Evolutionary conservation across 371 early-diverging fungal species (phyloP).

Genomic region (Furculomyces boomerangus): DNA sequence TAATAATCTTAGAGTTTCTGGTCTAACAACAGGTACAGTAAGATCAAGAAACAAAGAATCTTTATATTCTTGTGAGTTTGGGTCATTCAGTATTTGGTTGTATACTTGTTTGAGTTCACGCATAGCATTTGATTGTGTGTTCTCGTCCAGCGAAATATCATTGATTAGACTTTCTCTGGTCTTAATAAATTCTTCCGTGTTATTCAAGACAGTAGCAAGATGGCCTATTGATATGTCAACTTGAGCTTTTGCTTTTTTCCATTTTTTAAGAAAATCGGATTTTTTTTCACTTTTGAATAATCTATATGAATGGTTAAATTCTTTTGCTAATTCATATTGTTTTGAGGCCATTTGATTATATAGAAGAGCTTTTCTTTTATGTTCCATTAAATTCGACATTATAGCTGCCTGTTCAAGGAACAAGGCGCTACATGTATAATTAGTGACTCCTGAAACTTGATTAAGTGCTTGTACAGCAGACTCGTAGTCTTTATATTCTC

Average conservation of each 20-base stretch:
- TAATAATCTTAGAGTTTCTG: constrained; percentile 7
- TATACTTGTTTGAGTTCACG: constrained; percentile 21
- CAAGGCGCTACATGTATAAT: background rate
- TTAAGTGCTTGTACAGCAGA: constrained; percentile 42
- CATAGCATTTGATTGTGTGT: constrained; percentile 18
- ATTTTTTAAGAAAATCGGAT: background rate
- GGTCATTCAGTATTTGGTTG: background rate
- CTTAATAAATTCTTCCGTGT: constrained; percentile 10
- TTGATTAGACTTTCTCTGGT: constrained; percentile 15
- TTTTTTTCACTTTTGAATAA: constrained; percentile 29
- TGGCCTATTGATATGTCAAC: background rate
- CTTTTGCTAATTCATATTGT: background rate
- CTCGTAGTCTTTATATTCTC: constrained; percentile 39
- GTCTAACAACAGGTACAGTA: constrained; percentile 13
- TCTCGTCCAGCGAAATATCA: constrained; percentile 11
- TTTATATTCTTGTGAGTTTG: background rate
- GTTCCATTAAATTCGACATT: background rate
- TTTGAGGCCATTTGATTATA: background rate
- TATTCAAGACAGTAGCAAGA: background rate
- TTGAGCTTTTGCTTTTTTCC: background rate
- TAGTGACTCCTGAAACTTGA: background rate
- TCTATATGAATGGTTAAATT: constrained; percentile 42
- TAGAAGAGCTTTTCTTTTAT: background rate
- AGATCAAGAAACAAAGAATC: constrained; percentile 7
- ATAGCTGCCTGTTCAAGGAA: background rate